These are phyloP conservation scores for Phytophthora aleatoria DNA, from an alignment of 352 stramenopile species.

Conservation along the genomic window DNA sequence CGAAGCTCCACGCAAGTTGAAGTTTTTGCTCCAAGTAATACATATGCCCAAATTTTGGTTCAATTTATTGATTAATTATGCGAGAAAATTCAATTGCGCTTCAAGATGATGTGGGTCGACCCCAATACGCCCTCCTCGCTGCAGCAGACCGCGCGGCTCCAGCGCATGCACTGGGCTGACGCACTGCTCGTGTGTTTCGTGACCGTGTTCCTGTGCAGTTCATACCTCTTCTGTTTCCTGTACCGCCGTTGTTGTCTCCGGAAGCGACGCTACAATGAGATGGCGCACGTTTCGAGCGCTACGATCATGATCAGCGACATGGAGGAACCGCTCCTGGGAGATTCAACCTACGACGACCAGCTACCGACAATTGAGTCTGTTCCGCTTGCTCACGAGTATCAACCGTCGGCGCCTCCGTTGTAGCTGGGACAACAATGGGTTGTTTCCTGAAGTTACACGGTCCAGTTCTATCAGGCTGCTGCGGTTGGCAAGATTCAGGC, in stretches of 20 bases:
- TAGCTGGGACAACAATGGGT: constrained; percentile 33
- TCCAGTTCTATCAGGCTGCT: constrained; percentile 1
- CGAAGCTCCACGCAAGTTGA: neutral
- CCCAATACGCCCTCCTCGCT: constrained; percentile 15
- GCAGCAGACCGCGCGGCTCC: constrained; percentile 19
- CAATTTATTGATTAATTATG: constrained; percentile 6
- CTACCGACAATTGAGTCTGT: constrained; percentile 34
- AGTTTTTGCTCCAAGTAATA: neutral
- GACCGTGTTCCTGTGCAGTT: constrained; percentile 51
- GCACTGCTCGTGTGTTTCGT: constrained; percentile 45
- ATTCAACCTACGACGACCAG: constrained; percentile 48
- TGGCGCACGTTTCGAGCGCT: constrained; percentile 30
- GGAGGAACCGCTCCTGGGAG: constrained; percentile 65
- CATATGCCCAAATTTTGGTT: constrained; percentile 2
- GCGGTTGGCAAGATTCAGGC: neutral
- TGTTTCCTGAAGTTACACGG: constrained; percentile 1
- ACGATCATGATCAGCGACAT: constrained; percentile 59
- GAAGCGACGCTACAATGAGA: constrained; percentile 15
- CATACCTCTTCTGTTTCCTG: constrained; percentile 58
- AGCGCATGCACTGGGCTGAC: constrained; percentile 42
- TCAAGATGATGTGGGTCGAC: constrained; percentile 34
- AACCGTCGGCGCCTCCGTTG: constrained; percentile 70
- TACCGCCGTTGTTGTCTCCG: constrained; percentile 43
- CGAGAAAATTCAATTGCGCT: constrained; percentile 10
- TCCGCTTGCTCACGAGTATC: constrained; percentile 59